Percentiles rank a stretch among this genome's conserved stretches.
Conservation (phyloP, 305 asterid genomes). For the Solanum hybrid region DNA sequence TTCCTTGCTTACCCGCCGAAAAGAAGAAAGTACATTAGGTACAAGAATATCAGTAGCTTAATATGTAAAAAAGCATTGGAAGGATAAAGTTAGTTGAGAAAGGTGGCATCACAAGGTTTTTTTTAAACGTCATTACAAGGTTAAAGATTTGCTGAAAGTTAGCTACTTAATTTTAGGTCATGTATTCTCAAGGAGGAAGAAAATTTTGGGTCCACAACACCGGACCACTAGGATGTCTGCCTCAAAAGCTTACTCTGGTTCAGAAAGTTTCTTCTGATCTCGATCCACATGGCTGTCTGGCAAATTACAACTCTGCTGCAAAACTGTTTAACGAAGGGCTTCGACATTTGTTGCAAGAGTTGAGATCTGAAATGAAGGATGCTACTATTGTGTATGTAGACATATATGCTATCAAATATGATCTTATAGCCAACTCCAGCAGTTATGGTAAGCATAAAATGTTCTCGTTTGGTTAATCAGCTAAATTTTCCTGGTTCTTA, state of each 20-base stretch:
- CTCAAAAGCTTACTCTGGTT: slow-evolving; percentile 42
- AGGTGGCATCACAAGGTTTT: not conserved
- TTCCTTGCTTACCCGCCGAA: not conserved
- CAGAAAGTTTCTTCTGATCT: slow-evolving; percentile 25
- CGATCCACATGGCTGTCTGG: slow-evolving; percentile 64
- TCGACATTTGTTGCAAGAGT: slow-evolving; percentile 27
- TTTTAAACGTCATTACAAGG: not conserved
- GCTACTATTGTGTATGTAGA: slow-evolving; percentile 66
- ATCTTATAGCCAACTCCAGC: slow-evolving; percentile 61
- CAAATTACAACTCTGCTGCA: slow-evolving; percentile 52
- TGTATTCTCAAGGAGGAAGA: slow-evolving; percentile 63
- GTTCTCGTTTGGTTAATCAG: not conserved
- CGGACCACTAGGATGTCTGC: slow-evolving; percentile 90
- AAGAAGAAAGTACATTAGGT: not conserved
- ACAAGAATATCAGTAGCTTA: not conserved
- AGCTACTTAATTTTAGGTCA: slow-evolving; percentile 12
- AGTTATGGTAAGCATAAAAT: slow-evolving; percentile 38
- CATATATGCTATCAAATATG: slow-evolving; percentile 58
- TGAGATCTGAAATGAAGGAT: slow-evolving; percentile 52
- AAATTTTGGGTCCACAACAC: slow-evolving; percentile 86
- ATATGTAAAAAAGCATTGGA: not conserved
- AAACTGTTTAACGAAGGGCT: slow-evolving; percentile 58
- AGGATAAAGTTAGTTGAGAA: not conserved
- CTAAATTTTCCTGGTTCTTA: not conserved
- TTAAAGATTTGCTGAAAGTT: not conserved